Evolutionary conservation across 805 yeast species (phyloP).

Genomic region (Danielia oregonensis): DNA sequence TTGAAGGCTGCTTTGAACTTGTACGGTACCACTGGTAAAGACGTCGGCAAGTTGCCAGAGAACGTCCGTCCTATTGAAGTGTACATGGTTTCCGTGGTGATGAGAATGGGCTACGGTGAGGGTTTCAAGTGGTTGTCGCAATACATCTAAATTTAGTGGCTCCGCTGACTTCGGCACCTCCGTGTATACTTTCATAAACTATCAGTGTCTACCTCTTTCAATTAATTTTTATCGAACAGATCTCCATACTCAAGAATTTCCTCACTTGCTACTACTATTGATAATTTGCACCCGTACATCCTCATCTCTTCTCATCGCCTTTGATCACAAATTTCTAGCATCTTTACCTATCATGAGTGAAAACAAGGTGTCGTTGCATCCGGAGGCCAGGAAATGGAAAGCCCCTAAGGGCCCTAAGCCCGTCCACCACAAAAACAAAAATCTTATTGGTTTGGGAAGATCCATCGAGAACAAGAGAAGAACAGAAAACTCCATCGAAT

Average conservation of each 20-base stretch:
- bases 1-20: constrained; percentile 86
- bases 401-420: constrained; percentile 94
- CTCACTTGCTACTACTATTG: no score
- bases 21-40: constrained; percentile 85
- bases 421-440: constrained; percentile 76
- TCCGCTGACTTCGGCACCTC: no score
- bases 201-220: no score
- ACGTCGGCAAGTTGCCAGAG: constrained; percentile 58
- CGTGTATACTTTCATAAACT: no score
- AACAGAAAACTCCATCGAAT: constrained; percentile 64
- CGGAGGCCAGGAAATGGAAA: constrained; percentile 68
- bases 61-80: constrained; percentile 91
- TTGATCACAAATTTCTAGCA: neutral
- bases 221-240: no score
- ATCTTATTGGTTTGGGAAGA: constrained; percentile 81
- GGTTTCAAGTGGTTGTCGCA: constrained; percentile 98
- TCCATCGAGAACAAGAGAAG: constrained; percentile 72
- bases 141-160: constrained; percentile 54
- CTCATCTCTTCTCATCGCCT: constrained; percentile 1
- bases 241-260: no score
- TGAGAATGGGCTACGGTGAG: constrained; percentile 98
- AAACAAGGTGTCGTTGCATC: constrained; percentile 42
- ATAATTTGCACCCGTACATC: constrained; percentile 2
- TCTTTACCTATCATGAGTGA: constrained; percentile 12
- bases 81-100: constrained; percentile 95